Evolutionary conservation across 768 basidiomycete genomes (phyloP).

Genomic region (Termitomyces sp.): DNA sequence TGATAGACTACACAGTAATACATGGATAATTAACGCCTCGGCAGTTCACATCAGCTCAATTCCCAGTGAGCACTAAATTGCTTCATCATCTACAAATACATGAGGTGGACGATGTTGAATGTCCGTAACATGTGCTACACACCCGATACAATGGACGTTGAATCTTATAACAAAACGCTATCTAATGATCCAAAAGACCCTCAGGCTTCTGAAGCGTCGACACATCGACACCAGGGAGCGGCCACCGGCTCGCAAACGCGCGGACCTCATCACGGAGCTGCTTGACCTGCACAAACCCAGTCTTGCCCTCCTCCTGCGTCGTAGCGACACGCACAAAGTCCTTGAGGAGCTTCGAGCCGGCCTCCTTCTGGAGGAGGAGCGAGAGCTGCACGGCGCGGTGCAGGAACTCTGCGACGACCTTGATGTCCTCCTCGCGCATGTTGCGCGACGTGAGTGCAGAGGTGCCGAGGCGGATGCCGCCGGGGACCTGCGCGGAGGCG

Average conservation of each 20-base stretch:
- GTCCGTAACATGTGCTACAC: conserved; percentile 32
- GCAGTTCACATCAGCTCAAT: too few species aligned
- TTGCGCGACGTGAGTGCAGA: conserved; percentile 92
- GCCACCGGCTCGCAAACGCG: conserved; percentile 83
- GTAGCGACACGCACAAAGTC: conserved; percentile 89
- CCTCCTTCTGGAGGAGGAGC: conserved; percentile 87
- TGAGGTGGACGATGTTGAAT: conserved; percentile 50
- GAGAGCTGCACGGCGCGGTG: conserved; percentile 94
- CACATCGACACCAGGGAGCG: conserved; percentile 81
- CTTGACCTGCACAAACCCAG: conserved; percentile 67
- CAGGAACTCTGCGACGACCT: conserved; percentile 83
- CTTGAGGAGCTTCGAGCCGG: conserved; percentile 91
- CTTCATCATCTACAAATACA: conserved; percentile 18
- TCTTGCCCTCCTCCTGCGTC: conserved; percentile 60
- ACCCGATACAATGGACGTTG: conserved; percentile 44
- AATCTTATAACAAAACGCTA: conserved; percentile 34
- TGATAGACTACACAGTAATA: too few species aligned
- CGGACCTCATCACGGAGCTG: conserved; percentile 78
- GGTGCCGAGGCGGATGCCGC: conserved; percentile 95
- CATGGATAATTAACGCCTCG: too few species aligned
- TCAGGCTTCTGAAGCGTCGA: conserved; percentile 49
- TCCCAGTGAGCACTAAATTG: too few species aligned
- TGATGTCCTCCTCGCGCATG: conserved; percentile 87
- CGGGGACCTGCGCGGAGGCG: conserved; percentile 91
- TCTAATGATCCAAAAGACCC: conserved; percentile 38